Conservation (phyloP, 1,139 yeast species). For the Yamadazyma spencermartinsiae region DNA sequence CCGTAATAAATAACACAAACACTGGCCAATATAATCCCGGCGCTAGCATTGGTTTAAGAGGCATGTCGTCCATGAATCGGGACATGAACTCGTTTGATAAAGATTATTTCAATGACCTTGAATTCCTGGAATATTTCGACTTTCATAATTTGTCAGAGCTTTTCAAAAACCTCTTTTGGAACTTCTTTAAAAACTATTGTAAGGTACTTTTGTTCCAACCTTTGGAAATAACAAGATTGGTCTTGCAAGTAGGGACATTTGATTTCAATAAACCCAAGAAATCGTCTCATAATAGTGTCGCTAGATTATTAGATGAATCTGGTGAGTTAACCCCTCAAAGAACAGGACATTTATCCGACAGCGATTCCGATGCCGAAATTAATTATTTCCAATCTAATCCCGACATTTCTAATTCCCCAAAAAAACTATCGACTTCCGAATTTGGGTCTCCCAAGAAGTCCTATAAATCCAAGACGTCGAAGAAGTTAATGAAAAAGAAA, state of each 20-base stretch:
- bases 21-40: conserved; percentile 17
- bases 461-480: conserved; percentile 4
- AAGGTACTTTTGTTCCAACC: conserved; percentile 79
- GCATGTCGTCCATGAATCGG: conserved; percentile 5
- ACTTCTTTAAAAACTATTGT: conserved; percentile 67
- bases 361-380: conserved; percentile 48
- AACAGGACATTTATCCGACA: conserved; percentile 12
- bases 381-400: conserved; percentile 48
- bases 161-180: conserved; percentile 52
- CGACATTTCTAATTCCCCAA: conserved; percentile 4
- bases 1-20: conserved; percentile 14
- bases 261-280: conserved; percentile 19
- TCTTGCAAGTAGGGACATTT: conserved; percentile 78
- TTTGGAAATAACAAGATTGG: conserved; percentile 76
- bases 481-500: conserved; percentile 11
- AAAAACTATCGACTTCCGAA: neutral
- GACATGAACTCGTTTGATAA: conserved; percentile 24
- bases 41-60: conserved; percentile 18
- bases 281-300: conserved; percentile 5
- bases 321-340: conserved; percentile 9
- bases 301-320: conserved; percentile 14
- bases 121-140: conserved; percentile 67
- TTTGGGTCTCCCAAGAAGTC: conserved; percentile 2
- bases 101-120: conserved; percentile 62
- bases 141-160: conserved; percentile 55